Evolutionary conservation across 75 land plant species (phyloP).

Genomic region (Cupressus sempervirens): DNA sequence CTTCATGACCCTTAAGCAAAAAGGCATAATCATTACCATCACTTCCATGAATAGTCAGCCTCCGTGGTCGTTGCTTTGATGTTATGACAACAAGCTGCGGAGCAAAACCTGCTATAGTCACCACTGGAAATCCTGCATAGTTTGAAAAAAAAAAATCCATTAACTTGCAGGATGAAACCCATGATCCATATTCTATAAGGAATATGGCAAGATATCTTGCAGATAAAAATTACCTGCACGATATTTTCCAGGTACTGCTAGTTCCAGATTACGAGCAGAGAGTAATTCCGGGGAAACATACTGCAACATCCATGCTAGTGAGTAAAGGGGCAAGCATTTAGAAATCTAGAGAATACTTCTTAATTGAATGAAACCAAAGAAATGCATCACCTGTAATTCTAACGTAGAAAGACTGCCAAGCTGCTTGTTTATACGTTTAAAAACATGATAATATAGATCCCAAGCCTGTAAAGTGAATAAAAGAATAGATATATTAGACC

Average conservation of each 20-base stretch:
- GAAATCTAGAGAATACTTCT: background rate
- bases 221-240: slow-evolving; percentile 59
- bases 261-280: slow-evolving; percentile 73
- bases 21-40: slow-evolving; percentile 96
- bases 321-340: background rate
- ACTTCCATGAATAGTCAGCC: slow-evolving; percentile 90
- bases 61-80: slow-evolving; percentile 94
- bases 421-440: slow-evolving; percentile 93
- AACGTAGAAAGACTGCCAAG: slow-evolving; percentile 88
- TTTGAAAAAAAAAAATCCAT: background rate
- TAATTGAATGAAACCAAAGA: background rate
- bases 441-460: slow-evolving; percentile 99
- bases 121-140: slow-evolving; percentile 59
- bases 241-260: slow-evolving; percentile 99
- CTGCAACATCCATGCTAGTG: slow-evolving; percentile 30
- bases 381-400: slow-evolving; percentile 73
- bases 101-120: slow-evolving; percentile 85
- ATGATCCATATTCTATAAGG: background rate
- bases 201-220: background rate
- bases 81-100: slow-evolving; percentile 91
- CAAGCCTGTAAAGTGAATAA: slow-evolving; percentile 65
- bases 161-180: background rate
- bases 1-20: slow-evolving; percentile 96
- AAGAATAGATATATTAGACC: background rate
- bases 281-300: slow-evolving; percentile 89